phyloP scores from a whole-genome alignment of 2,329 filamentous ascomycete species.

The Ophiostoma montium region DNA sequence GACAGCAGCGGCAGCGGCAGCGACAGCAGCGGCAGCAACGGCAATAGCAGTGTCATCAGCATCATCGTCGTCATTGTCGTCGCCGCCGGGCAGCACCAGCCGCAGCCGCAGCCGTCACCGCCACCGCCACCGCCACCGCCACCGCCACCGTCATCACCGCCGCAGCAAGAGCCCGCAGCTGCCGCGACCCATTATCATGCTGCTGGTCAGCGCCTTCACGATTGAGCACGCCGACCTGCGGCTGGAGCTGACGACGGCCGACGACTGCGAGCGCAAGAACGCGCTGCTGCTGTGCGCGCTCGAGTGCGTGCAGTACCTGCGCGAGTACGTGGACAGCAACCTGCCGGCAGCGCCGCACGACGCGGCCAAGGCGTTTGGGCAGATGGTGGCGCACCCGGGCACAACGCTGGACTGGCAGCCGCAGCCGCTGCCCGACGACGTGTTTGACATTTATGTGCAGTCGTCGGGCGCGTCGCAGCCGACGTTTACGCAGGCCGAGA shows the following conservation, averaged over 20 bases:
- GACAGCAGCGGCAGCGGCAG: too few relatives aligned
- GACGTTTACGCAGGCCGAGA: slow-evolving; percentile 8
- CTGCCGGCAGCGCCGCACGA: slow-evolving; percentile 27
- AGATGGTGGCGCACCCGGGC: slow-evolving; percentile 27
- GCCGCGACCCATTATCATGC: slow-evolving; percentile 29
- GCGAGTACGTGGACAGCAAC: slow-evolving; percentile 18
- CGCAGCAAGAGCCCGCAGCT: slow-evolving; percentile 8
- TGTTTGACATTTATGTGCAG: slow-evolving; percentile 33
- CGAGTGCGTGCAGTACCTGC: slow-evolving; percentile 27
- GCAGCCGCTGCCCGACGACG: slow-evolving; percentile 30
- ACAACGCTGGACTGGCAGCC: slow-evolving; percentile 32
- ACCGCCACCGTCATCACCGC: not conserved
- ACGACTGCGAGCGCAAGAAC: slow-evolving; percentile 33
- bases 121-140: not conserved
- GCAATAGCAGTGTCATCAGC: too few relatives aligned
- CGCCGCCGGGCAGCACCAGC: too few relatives aligned
- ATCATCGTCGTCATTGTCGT: too few relatives aligned
- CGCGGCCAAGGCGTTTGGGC: slow-evolving; percentile 32
- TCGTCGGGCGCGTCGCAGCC: slow-evolving; percentile 16
- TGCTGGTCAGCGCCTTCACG: slow-evolving; percentile 35
- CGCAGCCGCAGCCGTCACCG: too few relatives aligned
- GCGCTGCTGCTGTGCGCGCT: slow-evolving; percentile 24
- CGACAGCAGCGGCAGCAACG: too few relatives aligned
- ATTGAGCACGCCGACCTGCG: slow-evolving; percentile 41
- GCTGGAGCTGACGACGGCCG: slow-evolving; percentile 23